Percentiles rank a stretch among this genome's conserved stretches.
These are phyloP conservation scores for Pichia thaimueangensis DNA, from an alignment of 805 yeast genomes.

Conservation along the genomic window DNA sequence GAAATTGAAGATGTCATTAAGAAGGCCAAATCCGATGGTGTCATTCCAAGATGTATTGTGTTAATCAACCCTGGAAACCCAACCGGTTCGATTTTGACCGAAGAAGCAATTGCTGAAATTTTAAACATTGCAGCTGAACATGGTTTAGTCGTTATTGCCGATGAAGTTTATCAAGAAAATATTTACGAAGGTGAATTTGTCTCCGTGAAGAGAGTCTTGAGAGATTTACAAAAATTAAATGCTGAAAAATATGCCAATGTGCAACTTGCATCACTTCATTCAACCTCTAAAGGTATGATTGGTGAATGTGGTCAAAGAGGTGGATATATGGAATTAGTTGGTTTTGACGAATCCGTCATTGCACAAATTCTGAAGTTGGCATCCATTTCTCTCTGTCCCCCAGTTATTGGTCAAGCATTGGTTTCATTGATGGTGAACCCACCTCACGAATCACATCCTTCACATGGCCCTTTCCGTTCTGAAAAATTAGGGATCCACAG, in stretches of 20 bases:
- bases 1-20: conserved; percentile 52
- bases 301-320: conserved; percentile 99
- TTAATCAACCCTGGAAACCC: conserved; percentile 99
- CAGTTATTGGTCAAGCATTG: conserved; percentile 89
- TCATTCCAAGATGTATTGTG: conserved; percentile 71
- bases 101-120: conserved; percentile 61
- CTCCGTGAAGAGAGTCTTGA: conserved; percentile 76
- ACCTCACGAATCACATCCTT: conserved; percentile 70
- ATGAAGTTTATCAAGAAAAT: conserved; percentile 96
- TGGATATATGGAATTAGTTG: conserved; percentile 93
- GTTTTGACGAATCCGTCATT: conserved; percentile 64
- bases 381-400: conserved; percentile 88
- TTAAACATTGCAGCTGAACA: conserved; percentile 76
- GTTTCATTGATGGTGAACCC: conserved; percentile 93
- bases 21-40: conserved; percentile 43
- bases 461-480: conserved; percentile 55
- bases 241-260: conserved; percentile 55
- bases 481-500: conserved; percentile 61
- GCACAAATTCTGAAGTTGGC: conserved; percentile 78
- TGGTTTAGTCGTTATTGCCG: conserved; percentile 86
- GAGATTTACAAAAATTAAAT: conserved; percentile 49
- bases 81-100: conserved; percentile 77
- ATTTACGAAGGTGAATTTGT: conserved; percentile 75
- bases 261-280: conserved; percentile 88
- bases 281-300: conserved; percentile 95